Evolutionary conservation across 176 grass and related monocot species (phyloP).

Genomic region (Leersia perrieri): DNA sequence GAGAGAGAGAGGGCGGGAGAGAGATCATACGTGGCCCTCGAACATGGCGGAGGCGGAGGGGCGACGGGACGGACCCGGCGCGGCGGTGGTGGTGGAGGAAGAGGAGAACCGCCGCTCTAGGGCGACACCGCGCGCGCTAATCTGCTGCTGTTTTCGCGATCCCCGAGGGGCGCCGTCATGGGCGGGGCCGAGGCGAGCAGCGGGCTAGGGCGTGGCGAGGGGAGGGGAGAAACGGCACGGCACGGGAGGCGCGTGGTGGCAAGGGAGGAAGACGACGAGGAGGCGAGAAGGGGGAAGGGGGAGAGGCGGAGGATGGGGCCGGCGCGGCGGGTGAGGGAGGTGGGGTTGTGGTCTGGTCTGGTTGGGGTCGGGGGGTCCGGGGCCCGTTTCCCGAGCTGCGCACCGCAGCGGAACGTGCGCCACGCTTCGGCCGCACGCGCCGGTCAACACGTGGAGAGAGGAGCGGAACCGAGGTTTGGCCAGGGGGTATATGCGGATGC

Average conservation of each 20-base stretch:
- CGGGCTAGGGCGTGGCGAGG: background rate
- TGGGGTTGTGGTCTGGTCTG: background rate
- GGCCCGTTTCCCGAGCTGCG: conserved; percentile 3
- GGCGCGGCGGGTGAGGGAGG: background rate
- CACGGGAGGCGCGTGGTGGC: background rate
- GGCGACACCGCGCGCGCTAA: conserved; percentile 1
- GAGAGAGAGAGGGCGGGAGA: background rate
- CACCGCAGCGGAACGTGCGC: conserved; percentile 10
- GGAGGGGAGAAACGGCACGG: background rate
- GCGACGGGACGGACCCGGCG: background rate
- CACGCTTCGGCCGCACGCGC: background rate
- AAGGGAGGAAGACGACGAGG: conserved; percentile 35
- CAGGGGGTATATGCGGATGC: background rate
- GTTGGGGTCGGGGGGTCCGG: background rate
- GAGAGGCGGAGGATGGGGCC: background rate
- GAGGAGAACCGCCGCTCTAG: conserved; percentile 35
- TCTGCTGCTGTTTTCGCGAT: conserved; percentile 19
- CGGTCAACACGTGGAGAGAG: conserved; percentile 18
- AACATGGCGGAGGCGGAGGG: conserved; percentile 40
- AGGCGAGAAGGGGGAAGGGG: background rate
- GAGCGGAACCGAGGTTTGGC: background rate
- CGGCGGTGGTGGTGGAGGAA: background rate
- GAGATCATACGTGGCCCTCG: conserved; percentile 58
- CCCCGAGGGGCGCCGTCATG: conserved; percentile 21
- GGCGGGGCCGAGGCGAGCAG: background rate